Base-by-base conservation (phyloP, 139 green algal genomes). In the Closterium sp. region DNA sequence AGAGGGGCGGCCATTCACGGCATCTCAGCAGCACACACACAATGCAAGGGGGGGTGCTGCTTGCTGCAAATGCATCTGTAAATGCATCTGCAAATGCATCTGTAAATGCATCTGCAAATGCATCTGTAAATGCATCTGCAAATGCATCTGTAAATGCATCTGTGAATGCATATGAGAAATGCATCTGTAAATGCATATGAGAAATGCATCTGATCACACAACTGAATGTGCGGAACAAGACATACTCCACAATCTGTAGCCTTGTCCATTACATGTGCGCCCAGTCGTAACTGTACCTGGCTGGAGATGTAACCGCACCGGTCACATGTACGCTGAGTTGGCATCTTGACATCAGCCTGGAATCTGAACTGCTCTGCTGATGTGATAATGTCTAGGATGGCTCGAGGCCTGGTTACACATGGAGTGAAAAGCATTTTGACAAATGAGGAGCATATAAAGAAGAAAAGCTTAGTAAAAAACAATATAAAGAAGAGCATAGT, bases 311-410 rank as follows among this genome's bases (percentile, higher is more conserved):
- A 95, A 8, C 92, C 92, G 66, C 93, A 95, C 8, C 34, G 92
- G 19, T 93, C 76, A 84, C 93, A 95, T 32, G 90, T 88, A 4
- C 93, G 93, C 85, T 95, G 93, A 25, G 87, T 30, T 28, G 93
- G 93, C 93, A 95, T 95, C 88, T 89, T 95, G 1, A 33, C 31
- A 25, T 55, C 36, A 16, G 32, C 55, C 36, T 33, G 28, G 35
- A 95, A 95, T 23, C 89, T 84, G 19, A 95, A 93, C 1, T 95
- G 69, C 66, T 95, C 93, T 0, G 91, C 93, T 6, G 93, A 95
- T n/a, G 31, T 35, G 83, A 95, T 95, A 30, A 95, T 95, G 86
- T 95, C 93, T 31, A 95, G 28, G 33, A 95, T 95, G 38, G 92
- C 91, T 85, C 32, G 25, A 1, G 93, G 93, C 85, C 92, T 95